Base-by-base conservation (phyloP, 108 stramenopile genomes). In the Craspedostauros australis region DNA sequence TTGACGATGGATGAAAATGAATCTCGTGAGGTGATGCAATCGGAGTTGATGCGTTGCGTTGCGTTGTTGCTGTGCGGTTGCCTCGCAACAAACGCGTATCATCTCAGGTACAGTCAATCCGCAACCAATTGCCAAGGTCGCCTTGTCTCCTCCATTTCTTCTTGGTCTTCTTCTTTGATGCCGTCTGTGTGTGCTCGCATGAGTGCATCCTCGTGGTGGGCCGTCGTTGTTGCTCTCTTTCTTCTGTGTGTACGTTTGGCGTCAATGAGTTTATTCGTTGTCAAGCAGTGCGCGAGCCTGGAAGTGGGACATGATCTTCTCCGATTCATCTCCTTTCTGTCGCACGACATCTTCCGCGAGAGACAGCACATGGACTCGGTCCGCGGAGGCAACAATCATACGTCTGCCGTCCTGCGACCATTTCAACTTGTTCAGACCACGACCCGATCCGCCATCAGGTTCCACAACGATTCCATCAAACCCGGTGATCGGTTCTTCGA, bases 401-500 rank as follows among this genome's bases (percentile, higher is more conserved):
- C 90, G 60, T 39, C 84, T 54, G 22, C 90, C 90, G 50, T 92
- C 90, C 4, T 69, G 42, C 1, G 84, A 86, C 90, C 90, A 92
- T 45, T 77, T 64, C 1, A 92, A 19, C 40, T 80, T 83, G 67
- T 88, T 88, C 64, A 92, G 46, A 7, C 85, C 89, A 16, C 67
- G 64, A 41, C 62, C 68, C 4, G 57, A 50, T 12, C 65, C 65
- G 30, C 37, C 75, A 49, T 76, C 68, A 4, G 70, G 65, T 46
- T 77, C 75, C 5, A 91, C 62, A 6, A 76, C 76, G 36, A 91
- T 80, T 7, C 88, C 88, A 40, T 91, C 79, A 2, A 70, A 62
- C 11, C 85, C 89, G 43, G 78, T 87, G 22, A 91, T 55, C 18
- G 89, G 85, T 50, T 87, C 80, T 53, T 91, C 89, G 60, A 91